phyloP scores from a whole-genome alignment of 192 early-diverging fungal species.

The Lobosporangium transversale region DNA sequence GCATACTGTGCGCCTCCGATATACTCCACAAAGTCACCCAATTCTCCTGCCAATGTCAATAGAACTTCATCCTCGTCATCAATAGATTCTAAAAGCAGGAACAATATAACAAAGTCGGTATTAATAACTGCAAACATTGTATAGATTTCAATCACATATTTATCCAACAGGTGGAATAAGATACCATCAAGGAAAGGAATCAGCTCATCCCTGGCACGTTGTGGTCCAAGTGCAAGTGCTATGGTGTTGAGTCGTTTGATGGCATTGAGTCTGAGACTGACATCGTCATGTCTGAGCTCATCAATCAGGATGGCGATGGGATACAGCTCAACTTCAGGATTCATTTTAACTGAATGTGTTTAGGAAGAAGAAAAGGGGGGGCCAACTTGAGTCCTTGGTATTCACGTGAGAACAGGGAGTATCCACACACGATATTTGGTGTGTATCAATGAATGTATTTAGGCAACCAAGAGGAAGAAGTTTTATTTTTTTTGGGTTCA shows the following conservation, averaged over 20 bases:
- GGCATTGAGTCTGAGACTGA: constrained; percentile 82
- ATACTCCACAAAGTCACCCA: constrained; percentile 91
- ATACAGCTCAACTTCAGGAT: constrained; percentile 66
- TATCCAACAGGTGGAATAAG: not conserved
- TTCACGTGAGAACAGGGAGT: not conserved
- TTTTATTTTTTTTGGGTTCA: not conserved
- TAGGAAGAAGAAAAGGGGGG: not conserved
- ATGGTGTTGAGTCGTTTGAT: constrained; percentile 84
- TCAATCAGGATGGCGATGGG: constrained; percentile 92
- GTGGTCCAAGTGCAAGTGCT: constrained; percentile 92
- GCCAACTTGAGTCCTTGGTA: not conserved
- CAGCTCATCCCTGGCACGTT: constrained; percentile 94
- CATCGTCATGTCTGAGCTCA: constrained; percentile 93
- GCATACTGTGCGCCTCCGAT: constrained; percentile 90
- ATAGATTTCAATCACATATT: too few relatives aligned
- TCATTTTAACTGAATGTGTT: too few relatives aligned
- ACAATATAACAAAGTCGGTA: too few relatives aligned
- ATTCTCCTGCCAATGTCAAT: constrained; percentile 90
- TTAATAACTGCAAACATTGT: too few relatives aligned
- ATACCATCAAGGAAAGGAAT: constrained; percentile 97
- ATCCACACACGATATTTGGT: not conserved
- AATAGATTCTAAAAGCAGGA: constrained; percentile 82
- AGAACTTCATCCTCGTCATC: constrained; percentile 99
- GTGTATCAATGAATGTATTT: not conserved
- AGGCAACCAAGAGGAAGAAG: not conserved